Evolutionary conservation across 2,329 filamentous ascomycete genomes (phyloP).

Genomic region (Botrytis porri): DNA sequence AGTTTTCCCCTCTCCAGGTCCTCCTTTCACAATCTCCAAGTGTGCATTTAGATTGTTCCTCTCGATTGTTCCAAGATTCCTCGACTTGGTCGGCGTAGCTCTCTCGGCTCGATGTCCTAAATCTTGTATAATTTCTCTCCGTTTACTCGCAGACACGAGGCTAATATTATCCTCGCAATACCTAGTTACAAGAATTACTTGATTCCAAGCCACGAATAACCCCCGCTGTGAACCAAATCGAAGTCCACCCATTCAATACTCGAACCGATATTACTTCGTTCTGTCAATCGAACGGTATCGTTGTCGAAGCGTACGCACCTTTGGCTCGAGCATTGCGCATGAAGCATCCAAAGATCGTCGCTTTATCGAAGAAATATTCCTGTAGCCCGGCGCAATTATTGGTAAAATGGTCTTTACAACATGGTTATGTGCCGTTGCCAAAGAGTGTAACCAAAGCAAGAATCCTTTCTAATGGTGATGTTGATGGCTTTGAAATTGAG

Average conservation of each 20-base stretch:
- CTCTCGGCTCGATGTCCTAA: too few relatives aligned
- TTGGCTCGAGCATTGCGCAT: constrained; percentile 69
- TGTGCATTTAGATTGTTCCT: not conserved
- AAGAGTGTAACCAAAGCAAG: constrained; percentile 65
- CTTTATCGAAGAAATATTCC: constrained; percentile 63
- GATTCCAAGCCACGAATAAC: constrained; percentile 48
- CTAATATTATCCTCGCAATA: not conserved
- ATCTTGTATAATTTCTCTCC: not conserved
- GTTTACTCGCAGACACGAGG: not conserved
- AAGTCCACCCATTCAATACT: constrained; percentile 81
- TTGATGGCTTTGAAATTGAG: constrained; percentile 59
- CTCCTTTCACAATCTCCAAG: not conserved
- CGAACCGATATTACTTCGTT: constrained; percentile 62
- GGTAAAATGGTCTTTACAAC: constrained; percentile 74
- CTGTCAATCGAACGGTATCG: constrained; percentile 63
- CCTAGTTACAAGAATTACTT: constrained; percentile 37
- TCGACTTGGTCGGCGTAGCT: not conserved
- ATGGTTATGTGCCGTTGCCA: constrained; percentile 68
- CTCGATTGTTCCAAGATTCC: not conserved
- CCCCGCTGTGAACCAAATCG: constrained; percentile 76
- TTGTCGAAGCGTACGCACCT: constrained; percentile 77
- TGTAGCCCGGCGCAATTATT: constrained; percentile 72
- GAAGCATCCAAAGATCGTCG: constrained; percentile 60
- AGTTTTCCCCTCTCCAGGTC: constrained; percentile 37
- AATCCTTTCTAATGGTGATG: constrained; percentile 62